Conservation (phyloP, 2,329 filamentous ascomycete species). For the Nigrograna mackinnonii region DNA sequence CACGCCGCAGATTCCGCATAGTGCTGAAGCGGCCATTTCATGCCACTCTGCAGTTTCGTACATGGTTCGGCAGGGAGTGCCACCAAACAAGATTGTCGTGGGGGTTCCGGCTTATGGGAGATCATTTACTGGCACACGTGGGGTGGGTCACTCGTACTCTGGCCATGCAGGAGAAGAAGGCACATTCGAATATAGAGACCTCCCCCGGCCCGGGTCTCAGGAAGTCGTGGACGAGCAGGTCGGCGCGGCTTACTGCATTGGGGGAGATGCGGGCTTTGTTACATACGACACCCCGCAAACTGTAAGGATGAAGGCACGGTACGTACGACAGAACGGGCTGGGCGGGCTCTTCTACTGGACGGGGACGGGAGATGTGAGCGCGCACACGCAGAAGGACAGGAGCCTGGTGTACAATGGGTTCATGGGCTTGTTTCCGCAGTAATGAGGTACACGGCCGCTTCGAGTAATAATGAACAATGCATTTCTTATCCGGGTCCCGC, state of each 20-base stretch:
- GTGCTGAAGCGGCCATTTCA: slow-evolving; percentile 60
- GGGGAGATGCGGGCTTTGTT: slow-evolving; percentile 76
- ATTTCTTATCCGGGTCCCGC: no score
- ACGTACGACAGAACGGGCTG: slow-evolving; percentile 71
- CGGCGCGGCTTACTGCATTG: slow-evolving; percentile 72
- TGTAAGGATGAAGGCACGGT: slow-evolving; percentile 74
- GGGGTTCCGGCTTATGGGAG: slow-evolving; percentile 77
- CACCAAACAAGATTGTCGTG: slow-evolving; percentile 71
- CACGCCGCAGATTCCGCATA: slow-evolving; percentile 56
- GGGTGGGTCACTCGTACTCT: slow-evolving; percentile 64
- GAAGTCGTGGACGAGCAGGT: slow-evolving; percentile 70
- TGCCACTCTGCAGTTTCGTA: slow-evolving; percentile 70
- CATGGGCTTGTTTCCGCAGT: slow-evolving; percentile 50
- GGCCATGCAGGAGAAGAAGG: slow-evolving; percentile 63
- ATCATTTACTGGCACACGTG: slow-evolving; percentile 69
- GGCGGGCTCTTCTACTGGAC: slow-evolving; percentile 84
- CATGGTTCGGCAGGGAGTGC: slow-evolving; percentile 67
- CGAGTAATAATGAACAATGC: no score
- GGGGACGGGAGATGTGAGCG: slow-evolving; percentile 68
- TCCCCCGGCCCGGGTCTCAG: slow-evolving; percentile 64
- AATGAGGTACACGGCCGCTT: slow-evolving; percentile 2
- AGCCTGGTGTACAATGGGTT: slow-evolving; percentile 66
- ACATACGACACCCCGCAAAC: slow-evolving; percentile 80
- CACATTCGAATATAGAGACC: slow-evolving; percentile 72
- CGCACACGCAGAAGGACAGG: slow-evolving; percentile 45